phyloP scores from a whole-genome alignment of 768 basidiomycete species.

The Mycena haematopus region DNA sequence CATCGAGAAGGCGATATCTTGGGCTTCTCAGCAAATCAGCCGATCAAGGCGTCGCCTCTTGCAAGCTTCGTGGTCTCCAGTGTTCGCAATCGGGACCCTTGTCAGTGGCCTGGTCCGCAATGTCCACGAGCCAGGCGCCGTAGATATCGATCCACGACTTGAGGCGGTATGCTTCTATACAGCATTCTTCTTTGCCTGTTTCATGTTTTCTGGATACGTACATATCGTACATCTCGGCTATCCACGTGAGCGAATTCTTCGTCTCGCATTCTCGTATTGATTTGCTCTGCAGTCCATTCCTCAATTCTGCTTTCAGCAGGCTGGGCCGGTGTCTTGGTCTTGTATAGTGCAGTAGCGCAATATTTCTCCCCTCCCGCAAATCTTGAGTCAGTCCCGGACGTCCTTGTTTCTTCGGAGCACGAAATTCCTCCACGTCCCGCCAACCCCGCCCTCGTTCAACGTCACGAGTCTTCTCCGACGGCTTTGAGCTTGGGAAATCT shows the following conservation, averaged over 20 bases:
- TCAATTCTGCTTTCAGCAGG: background rate
- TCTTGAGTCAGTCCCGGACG: background rate
- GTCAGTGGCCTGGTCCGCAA: background rate
- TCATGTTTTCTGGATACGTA: background rate
- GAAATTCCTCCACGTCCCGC: background rate
- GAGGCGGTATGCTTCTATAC: background rate
- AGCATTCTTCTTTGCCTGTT: background rate
- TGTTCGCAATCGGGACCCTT: background rate
- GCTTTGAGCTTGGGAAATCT: background rate
- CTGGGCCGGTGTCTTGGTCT: background rate
- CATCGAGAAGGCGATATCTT: background rate
- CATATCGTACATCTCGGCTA: background rate
- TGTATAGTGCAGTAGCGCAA: background rate
- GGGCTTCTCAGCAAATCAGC: background rate
- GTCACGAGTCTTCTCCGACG: background rate
- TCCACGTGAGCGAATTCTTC: background rate
- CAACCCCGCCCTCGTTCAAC: background rate
- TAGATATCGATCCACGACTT: background rate
- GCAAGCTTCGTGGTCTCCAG: background rate
- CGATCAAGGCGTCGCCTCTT: background rate
- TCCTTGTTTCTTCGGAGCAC: background rate
- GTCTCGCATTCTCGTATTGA: background rate
- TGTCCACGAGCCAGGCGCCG: background rate
- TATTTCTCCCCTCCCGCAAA: background rate
- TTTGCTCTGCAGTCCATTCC: too few species aligned